phyloP scores from a whole-genome alignment of 2,329 filamentous ascomycete genomes.

The Emmonsiellopsis sp. region DNA sequence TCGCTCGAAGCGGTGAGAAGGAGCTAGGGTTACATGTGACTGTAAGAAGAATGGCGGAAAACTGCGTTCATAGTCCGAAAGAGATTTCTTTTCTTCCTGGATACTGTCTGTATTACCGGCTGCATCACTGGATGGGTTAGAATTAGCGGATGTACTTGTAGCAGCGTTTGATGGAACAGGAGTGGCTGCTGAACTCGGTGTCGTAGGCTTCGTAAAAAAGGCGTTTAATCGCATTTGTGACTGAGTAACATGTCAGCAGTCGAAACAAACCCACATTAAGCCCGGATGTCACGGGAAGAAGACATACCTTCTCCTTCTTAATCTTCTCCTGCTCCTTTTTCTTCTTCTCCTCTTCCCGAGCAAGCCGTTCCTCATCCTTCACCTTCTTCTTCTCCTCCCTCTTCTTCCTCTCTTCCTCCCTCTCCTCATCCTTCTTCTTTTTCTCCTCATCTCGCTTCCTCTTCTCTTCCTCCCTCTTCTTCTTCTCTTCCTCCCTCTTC shows the following conservation, averaged over 20 bases:
- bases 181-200: slow-evolving; percentile 15
- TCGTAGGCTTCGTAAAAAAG: slow-evolving; percentile 39
- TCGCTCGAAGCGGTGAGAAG: slow-evolving; percentile 44
- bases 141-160: slow-evolving; percentile 11
- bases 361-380: slow-evolving; percentile 27
- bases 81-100: slow-evolving; percentile 18
- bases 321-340: slow-evolving; percentile 24
- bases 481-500: slow-evolving; percentile 36
- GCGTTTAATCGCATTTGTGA: slow-evolving; percentile 43
- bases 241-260: slow-evolving; percentile 23
- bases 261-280: slow-evolving; percentile 18
- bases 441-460: slow-evolving; percentile 38
- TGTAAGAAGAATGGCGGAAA: slow-evolving; percentile 80
- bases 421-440: slow-evolving; percentile 33
- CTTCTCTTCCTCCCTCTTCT: slow-evolving; percentile 34
- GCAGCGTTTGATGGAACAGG: slow-evolving; percentile 7
- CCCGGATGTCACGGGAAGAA: background rate
- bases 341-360: slow-evolving; percentile 21
- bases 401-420: slow-evolving; percentile 39
- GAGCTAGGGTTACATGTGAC: slow-evolving; percentile 62
- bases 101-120: slow-evolving; percentile 6
- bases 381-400: slow-evolving; percentile 38
- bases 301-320: slow-evolving; percentile 39
- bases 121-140: slow-evolving; percentile 4
- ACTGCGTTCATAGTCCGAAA: slow-evolving; percentile 54